These are phyloP conservation scores for Ensete ventricosum DNA, from an alignment of 176 grass and related monocot species.

Conservation along the genomic window DNA sequence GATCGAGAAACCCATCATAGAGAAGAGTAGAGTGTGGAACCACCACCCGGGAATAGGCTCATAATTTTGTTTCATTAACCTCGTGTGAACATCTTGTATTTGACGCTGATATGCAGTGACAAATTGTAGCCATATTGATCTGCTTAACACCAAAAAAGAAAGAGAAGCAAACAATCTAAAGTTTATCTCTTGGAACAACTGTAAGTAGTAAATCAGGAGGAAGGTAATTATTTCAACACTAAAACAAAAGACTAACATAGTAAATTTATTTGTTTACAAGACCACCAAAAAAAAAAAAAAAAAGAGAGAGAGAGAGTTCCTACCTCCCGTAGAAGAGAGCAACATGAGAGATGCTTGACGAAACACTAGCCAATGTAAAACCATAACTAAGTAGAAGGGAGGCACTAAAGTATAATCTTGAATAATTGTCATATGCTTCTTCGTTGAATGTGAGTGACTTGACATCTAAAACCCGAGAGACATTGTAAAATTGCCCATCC, in stretches of 20 bases:
- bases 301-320: no score
- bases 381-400: neutral
- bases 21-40: neutral
- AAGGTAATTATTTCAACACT: no score
- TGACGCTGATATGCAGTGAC: neutral
- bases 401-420: neutral
- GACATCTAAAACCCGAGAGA: slow-evolving; percentile 10
- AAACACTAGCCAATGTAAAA: neutral
- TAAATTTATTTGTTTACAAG: no score
- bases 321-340: neutral
- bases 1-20: neutral
- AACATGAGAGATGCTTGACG: neutral
- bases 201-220: no score
- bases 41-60: slow-evolving; percentile 5
- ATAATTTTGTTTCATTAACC: slow-evolving; percentile 4
- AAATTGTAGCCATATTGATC: neutral
- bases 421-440: neutral
- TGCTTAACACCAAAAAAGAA: neutral
- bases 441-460: slow-evolving; percentile 3
- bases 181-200: no score
- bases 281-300: no score
- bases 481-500: slow-evolving; percentile 17
- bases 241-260: no score
- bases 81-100: neutral
- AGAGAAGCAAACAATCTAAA: no score